A percentile compares a stretch with the other conserved stretches of the same genome.
phyloP scores from a whole-genome alignment of 371 early-diverging fungal species.

The Mortierella sp. region DNA sequence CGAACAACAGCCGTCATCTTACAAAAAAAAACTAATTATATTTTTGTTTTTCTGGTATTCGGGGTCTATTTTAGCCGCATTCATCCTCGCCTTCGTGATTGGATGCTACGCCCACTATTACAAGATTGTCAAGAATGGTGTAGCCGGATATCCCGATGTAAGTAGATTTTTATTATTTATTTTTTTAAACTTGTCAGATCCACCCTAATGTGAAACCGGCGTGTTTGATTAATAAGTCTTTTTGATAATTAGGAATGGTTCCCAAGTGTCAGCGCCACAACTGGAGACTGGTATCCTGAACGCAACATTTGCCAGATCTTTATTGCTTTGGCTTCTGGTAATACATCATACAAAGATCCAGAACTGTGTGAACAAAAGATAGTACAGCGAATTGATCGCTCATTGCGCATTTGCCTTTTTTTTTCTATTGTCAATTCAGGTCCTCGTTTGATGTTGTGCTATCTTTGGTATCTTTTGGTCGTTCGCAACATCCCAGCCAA shows the following conservation, averaged over 20 bases:
- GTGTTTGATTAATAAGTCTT: neutral
- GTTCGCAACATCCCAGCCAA: conserved; percentile 60
- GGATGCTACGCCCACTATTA: conserved; percentile 81
- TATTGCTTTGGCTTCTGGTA: conserved; percentile 77
- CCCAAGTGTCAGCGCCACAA: conserved; percentile 86
- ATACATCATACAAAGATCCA: neutral
- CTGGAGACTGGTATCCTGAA: conserved; percentile 87
- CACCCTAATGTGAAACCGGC: too few species aligned
- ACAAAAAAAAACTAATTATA: conserved; percentile 2
- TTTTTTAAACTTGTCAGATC: too few species aligned
- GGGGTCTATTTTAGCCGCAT: conserved; percentile 68
- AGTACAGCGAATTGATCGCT: neutral
- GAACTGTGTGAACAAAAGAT: too few species aligned
- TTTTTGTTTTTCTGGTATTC: conserved; percentile 1
- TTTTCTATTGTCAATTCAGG: conserved; percentile 44
- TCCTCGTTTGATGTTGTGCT: conserved; percentile 76
- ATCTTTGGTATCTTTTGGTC: conserved; percentile 73
- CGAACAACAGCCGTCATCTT: conserved; percentile 2
- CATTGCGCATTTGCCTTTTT: neutral
- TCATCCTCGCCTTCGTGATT: conserved; percentile 74
- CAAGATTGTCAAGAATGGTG: conserved; percentile 84
- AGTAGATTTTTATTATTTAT: neutral
- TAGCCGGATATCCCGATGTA: conserved; percentile 83
- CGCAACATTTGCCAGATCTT: conserved; percentile 83
- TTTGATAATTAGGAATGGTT: conserved; percentile 78